These are phyloP conservation scores for Arthrobotrys conoides DNA, from an alignment of 2,329 filamentous ascomycete species.

Conservation along the genomic window DNA sequence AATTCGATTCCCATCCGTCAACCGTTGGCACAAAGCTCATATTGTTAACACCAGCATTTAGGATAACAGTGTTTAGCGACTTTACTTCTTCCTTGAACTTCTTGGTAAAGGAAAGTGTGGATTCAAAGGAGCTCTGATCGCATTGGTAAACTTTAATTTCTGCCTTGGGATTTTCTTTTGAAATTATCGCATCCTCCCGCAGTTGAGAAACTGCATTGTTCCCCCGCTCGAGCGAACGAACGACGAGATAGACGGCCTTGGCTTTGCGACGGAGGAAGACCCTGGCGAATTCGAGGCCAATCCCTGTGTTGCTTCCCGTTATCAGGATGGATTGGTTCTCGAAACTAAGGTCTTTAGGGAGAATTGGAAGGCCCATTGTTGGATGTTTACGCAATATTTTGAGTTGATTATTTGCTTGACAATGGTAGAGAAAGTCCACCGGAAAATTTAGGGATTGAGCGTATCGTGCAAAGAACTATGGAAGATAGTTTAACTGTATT, in stretches of 20 bases:
- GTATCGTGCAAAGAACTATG: neutral
- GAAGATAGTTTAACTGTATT: neutral
- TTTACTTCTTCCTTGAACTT: constrained; percentile 32
- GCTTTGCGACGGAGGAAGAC: constrained; percentile 66
- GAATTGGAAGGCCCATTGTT: constrained; percentile 35
- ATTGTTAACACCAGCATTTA: constrained; percentile 37
- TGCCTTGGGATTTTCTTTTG: constrained; percentile 34
- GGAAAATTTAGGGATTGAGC: neutral
- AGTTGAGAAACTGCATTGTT: constrained; percentile 67
- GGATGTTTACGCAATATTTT: constrained; percentile 7
- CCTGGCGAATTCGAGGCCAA: constrained; percentile 67
- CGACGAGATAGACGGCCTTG: constrained; percentile 67
- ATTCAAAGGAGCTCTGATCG: constrained; percentile 37
- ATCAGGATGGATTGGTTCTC: constrained; percentile 65
- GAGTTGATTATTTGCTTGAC: neutral
- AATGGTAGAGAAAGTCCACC: neutral
- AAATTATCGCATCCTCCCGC: constrained; percentile 63
- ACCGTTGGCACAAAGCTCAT: constrained; percentile 36
- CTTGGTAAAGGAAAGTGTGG: constrained; percentile 7
- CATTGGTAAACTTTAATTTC: constrained; percentile 43
- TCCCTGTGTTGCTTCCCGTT: constrained; percentile 68
- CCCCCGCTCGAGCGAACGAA: constrained; percentile 68
- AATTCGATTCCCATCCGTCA: constrained; percentile 70
- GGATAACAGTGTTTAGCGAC: constrained; percentile 22
- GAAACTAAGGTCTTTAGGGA: constrained; percentile 36